A percentile compares a stretch with the other conserved stretches of the same genome.
These are phyloP conservation scores for Rhizopogon vesiculosus DNA, from an alignment of 768 basidiomycete species.

Conservation along the genomic window DNA sequence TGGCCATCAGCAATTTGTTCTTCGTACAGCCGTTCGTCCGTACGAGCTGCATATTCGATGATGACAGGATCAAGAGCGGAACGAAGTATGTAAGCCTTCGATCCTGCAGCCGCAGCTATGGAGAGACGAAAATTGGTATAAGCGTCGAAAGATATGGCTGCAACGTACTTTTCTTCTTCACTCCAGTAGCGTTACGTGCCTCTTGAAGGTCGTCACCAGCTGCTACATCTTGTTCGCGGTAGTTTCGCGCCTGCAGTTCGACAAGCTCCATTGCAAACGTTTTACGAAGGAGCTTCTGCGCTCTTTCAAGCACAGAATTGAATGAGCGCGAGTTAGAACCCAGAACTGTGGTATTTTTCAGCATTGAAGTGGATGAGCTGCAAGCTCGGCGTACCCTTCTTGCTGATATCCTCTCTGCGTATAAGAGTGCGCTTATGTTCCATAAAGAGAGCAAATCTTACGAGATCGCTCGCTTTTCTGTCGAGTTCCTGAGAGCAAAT, in stretches of 20 bases:
- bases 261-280: slow-evolving; percentile 85
- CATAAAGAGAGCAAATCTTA: slow-evolving; percentile 75
- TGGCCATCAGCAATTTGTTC: slow-evolving; percentile 49
- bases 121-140: neutral
- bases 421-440: slow-evolving; percentile 68
- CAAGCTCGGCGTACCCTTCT: slow-evolving; percentile 53
- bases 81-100: slow-evolving; percentile 82
- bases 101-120: slow-evolving; percentile 50
- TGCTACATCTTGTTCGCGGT: slow-evolving; percentile 30
- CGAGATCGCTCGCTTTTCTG: slow-evolving; percentile 67
- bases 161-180: slow-evolving; percentile 61
- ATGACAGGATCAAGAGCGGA: slow-evolving; percentile 61
- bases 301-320: slow-evolving; percentile 54
- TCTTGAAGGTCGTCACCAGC: slow-evolving; percentile 42
- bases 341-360: slow-evolving; percentile 35
- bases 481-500: slow-evolving; percentile 47
- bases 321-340: slow-evolving; percentile 52
- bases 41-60: slow-evolving; percentile 54
- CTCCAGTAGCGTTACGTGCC: slow-evolving; percentile 44
- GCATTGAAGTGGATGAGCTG: neutral
- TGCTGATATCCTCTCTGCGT: slow-evolving; percentile 79
- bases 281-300: slow-evolving; percentile 58
- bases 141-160: neutral
- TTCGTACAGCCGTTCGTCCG: slow-evolving; percentile 39
- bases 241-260: slow-evolving; percentile 60